Base-by-base conservation (phyloP, 2,329 filamentous ascomycete genomes). In the Eurotiales sp. region DNA sequence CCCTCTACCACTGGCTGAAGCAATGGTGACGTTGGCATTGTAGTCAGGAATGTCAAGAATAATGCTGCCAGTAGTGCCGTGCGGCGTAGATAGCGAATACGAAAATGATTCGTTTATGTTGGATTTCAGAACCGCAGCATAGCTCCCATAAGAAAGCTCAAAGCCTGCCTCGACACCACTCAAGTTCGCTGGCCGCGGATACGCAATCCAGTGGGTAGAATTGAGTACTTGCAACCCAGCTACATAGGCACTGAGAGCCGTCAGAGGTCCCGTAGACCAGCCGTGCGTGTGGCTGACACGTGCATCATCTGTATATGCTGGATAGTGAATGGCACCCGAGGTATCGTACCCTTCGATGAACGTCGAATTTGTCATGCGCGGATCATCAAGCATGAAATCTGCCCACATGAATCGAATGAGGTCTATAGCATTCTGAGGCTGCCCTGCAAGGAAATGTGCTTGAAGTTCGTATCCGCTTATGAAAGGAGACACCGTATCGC, bases 341-440 rank as follows among this genome's bases (percentile, higher is more conserved):
- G 68, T 71, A 1, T 67, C 63, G 47, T 78, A 79, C 0, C 77
- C 77, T 58, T 80, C 77, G 49, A 78, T 75, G 45, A 79, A 78
- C 0, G 76, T 78, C 0, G 67, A 72, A 42, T 79, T 77, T 1
- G 77, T 81, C 75, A 79, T 79, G 30, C 75, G 68, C 0, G 75
- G 71, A 47, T 79, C 74, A n/a, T 79, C 69, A 4, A 82, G 71
- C 77, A 81, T 81, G 57, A 78, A 82, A 0, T 73, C 45, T 19
- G 29, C 77, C 77, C 78, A 81, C 60, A 76, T 71, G 2, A 74
- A 58, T 0, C 69, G 60, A 45, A 73, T 72, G 8, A 77, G 64
- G n/a, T 74, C 70, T 3, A 78, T 61, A 0, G 73, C 72, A 0
- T 63, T 56, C 8, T 68, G 59, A 0, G 67, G 63, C 5, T 71